These are phyloP conservation scores for Psidium friedrichsthalianum DNA, from an alignment of 345 rosid species.

Conservation along the genomic window DNA sequence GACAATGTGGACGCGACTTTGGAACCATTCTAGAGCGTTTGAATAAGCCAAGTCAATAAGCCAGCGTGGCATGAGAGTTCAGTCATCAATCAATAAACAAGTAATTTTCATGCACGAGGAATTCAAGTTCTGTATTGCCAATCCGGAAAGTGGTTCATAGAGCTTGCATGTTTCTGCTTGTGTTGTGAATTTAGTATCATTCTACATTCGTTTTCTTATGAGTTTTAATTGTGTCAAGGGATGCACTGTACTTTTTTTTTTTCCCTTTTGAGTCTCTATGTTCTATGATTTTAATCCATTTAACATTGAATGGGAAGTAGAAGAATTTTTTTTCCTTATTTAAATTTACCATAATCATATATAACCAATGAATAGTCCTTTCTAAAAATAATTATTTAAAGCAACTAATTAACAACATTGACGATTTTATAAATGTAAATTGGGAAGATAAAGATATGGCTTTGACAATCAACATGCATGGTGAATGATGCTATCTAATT, in stretches of 20 bases:
- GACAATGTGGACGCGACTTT: background rate
- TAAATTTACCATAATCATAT: background rate
- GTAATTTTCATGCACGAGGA: background rate
- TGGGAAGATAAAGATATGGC: background rate
- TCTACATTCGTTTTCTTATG: accelerated
- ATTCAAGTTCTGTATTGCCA: too few relatives aligned
- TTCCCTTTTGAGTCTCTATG: background rate
- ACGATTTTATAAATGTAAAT: background rate
- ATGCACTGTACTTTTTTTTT: background rate
- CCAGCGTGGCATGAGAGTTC: background rate
- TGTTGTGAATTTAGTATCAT: background rate
- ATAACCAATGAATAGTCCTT: background rate
- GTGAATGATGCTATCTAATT: background rate
- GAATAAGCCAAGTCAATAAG: too few relatives aligned
- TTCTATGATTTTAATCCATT: background rate
- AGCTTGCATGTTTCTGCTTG: background rate
- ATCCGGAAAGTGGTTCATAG: too few relatives aligned
- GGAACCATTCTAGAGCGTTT: background rate
- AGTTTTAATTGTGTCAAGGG: background rate
- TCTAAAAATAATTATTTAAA: background rate
- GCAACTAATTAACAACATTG: background rate
- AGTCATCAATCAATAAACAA: too few relatives aligned
- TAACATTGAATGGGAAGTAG: background rate
- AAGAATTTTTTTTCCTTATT: background rate
- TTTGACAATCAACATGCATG: background rate